Base-by-base conservation (phyloP, 2,329 filamentous ascomycete species). In the Trichoderma guizhouense region DNA sequence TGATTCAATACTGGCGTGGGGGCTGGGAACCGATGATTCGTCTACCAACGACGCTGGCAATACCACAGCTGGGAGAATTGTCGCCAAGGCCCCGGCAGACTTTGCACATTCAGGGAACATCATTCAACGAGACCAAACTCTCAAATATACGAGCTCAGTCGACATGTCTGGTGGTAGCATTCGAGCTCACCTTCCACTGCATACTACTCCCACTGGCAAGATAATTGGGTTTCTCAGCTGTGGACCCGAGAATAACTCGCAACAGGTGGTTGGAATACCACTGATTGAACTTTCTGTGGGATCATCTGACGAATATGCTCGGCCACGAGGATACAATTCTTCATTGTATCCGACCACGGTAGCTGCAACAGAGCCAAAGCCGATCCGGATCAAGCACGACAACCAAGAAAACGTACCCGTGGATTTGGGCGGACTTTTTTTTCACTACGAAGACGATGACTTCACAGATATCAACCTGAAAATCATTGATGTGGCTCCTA, bases 1-100 rank as follows among this genome's bases (percentile, higher is more conserved):
- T 24, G 71, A 76, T 28, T 76, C 75, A 11, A 75, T 76, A 21
- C 64, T 76, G 6, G 74, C 74, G 3, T 76, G 75, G 75, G 69
- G 71, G 7, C 24, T 72, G 15, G 30, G 34, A 36, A 36, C 26
- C 2, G 15, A 60, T 47, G 34, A 51, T 9, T 7, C 28, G 39
- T 62, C 21, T 9, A 24, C 65, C 24, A 26, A 9, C n/a, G 7
- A 21, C 2, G 11, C 34, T 28, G 14, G 28, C 24, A 26, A 32
- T 8, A 60, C 30, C 26, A 30, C 30, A 24, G 24, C 62, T 12
- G 60, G 65, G 11, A 60, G 72, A 21, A 12, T 65, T 21, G 7
- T 73, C 5, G 72, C 72, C 11, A 51, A 47, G 11, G 18, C 55
- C 3, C 72, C 72, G 4, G 53, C 47, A 5, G 66, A 73, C 26